Base-by-base conservation (phyloP, 176 grass and related monocot species). In the Melocanna baccifera region DNA sequence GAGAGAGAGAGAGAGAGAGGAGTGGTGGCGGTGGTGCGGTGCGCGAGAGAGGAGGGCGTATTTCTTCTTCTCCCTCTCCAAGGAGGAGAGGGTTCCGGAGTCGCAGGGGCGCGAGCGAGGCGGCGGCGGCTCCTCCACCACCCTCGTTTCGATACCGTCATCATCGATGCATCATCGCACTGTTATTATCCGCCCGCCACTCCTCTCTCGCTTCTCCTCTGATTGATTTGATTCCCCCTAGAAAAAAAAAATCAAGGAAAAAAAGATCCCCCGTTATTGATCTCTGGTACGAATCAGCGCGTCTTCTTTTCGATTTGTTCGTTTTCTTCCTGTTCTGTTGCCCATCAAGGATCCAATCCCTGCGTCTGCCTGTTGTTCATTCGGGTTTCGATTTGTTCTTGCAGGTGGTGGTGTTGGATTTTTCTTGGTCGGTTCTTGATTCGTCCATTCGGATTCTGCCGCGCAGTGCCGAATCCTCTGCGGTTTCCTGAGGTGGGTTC, bases 71-170 rank as follows among this genome's bases (percentile, higher is more conserved):
- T 43, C 59, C 45, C 75, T 43, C 4, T 41, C 39, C 2, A 3
- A 22, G 23, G 84, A 85, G 83, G 86, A 89, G 90, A 90, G 87
- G 82, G 78, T 81, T 92, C 83, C 89, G 80, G 52, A 43, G 74
- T 69, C 48, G 28, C 78, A 82, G 55, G 80, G 81, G 29, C 45
- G 45, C 37, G 70, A 16, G 82, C 62, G 75, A 71, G 57, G 67
- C 58, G 57, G 79, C 16, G 47, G 68, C 71, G 66, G 62, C 39
- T 58, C 76, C 32, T 43, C 26, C 66, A 16, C 42, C 53, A 36
- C 55, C 43, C 65, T 77, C 79, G 14, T 68, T 56, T 56, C 0
- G 52, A 9, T 9, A 56, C 53, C 53, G 1, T n/a, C 53, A 3
- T 9, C 53, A 0, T 56, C 8, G 29, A 66, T 72, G 66, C 46